Evolutionary conservation across 371 early-diverging fungal genomes (phyloP).

Genomic region (Lichtheimia hyalospora): DNA sequence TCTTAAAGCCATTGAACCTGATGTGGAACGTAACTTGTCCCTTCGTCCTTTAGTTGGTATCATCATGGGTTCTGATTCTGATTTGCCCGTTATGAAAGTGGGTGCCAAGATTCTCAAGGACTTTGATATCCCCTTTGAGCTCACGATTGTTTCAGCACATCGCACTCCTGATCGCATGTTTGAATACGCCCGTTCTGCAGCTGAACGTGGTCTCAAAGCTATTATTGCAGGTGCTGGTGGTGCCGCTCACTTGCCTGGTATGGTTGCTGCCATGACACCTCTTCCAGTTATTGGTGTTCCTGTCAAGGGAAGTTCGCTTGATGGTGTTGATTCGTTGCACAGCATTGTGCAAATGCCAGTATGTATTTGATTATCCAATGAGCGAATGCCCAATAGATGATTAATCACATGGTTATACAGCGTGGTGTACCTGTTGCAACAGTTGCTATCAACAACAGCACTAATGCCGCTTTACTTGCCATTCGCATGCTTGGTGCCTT

Average conservation of each 20-base stretch:
- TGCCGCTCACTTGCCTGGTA: conserved; percentile 97
- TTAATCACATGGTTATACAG: conserved; percentile 34
- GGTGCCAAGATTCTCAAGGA: conserved; percentile 85
- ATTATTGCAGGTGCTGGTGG: conserved; percentile 98
- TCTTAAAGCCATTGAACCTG: conserved; percentile 62
- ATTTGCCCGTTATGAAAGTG: conserved; percentile 91
- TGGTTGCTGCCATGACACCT: conserved; percentile 96
- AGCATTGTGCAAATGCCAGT: conserved; percentile 99
- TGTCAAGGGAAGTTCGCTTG: conserved; percentile 86
- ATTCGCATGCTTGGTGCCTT: conserved; percentile 88
- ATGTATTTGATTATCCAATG: conserved; percentile 26
- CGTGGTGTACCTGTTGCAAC: conserved; percentile 97
- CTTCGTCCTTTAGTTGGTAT: conserved; percentile 85
- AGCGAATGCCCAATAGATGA: neutral
- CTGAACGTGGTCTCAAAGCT: conserved; percentile 86
- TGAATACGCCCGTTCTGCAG: conserved; percentile 86
- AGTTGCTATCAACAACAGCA: conserved; percentile 95
- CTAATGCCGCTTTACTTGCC: conserved; percentile 93
- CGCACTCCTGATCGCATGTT: conserved; percentile 93
- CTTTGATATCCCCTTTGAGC: conserved; percentile 91
- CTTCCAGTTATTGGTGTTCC: conserved; percentile 98
- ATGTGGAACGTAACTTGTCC: conserved; percentile 41
- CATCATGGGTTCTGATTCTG: conserved; percentile 98
- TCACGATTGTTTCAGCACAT: conserved; percentile 95
- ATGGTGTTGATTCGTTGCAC: conserved; percentile 94